Base-by-base conservation (phyloP, 805 yeast species). In the Tetrapisispora iriomotensis region DNA sequence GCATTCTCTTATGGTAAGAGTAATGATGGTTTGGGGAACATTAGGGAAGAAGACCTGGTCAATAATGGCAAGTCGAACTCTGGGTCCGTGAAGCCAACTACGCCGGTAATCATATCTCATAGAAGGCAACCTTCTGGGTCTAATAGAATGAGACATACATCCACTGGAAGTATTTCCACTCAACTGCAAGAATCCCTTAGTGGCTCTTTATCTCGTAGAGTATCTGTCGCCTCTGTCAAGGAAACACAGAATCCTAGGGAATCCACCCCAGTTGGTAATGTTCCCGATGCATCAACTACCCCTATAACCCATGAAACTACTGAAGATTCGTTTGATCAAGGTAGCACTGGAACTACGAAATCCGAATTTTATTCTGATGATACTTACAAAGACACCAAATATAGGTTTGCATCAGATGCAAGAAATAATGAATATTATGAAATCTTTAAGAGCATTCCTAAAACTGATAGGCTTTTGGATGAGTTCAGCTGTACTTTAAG, bases 401-500 rank as follows among this genome's bases (percentile, higher is more conserved):
- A 75, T 52, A 67, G 78, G 38, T 82, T 69, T 53, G 86, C 96
- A 1, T 64, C 78, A 2, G 67, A 68, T 39, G 70, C 70, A 36
- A 66, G 94, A 39, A 72, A 87, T 52, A 64, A 69, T 5, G 95
- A 84, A 28, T 92, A 86, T 58, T 96, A 88, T 60, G 71, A 67
- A 27, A 48, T 81, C 1, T 92, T 92, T 66, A 69, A 77, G 40
- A 68, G 77, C 9, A 63, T 86, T 2, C 82, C 88, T 2, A 62
- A 64, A 19, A 71, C 75, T 34, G 96, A 90, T 51, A 66, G 81
- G 38, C 63, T 90, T 13, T 58, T 90, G 26, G 96, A 86, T 52
- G 96, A 87, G 50, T 88, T 82, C 51, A 75, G 87, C 25, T 92
- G 97, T 66, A 96, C 96, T 0, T 63, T 90, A 39, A 81, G 88